Conservation (phyloP, 2,329 filamentous ascomycete species). For the Fusarium sp. region DNA sequence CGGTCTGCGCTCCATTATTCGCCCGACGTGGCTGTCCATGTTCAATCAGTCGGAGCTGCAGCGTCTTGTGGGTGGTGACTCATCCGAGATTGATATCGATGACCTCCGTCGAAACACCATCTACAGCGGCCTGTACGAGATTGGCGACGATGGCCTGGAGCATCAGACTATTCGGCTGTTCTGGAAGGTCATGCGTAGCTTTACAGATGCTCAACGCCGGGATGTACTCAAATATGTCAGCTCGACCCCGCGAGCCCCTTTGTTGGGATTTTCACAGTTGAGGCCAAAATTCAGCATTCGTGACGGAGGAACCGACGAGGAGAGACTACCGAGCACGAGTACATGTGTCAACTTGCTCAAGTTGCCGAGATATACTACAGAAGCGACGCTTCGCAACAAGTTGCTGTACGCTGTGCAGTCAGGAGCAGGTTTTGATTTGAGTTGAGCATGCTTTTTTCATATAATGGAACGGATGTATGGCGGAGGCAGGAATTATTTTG, state of each 20-base stretch:
- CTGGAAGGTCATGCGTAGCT: constrained; percentile 86
- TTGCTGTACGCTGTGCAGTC: constrained; percentile 90
- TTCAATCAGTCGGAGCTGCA: constrained; percentile 98
- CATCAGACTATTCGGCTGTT: constrained; percentile 89
- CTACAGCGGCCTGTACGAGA: constrained; percentile 88
- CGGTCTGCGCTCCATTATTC: constrained; percentile 88
- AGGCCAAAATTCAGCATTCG: constrained; percentile 90
- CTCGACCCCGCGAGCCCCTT: constrained; percentile 87
- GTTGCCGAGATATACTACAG: constrained; percentile 82
- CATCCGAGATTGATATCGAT: constrained; percentile 84
- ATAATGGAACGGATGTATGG: constrained; percentile 5
- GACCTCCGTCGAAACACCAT: constrained; percentile 86
- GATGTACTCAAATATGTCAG: constrained; percentile 97
- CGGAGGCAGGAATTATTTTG: constrained; percentile 22
- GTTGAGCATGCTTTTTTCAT: constrained; percentile 53
- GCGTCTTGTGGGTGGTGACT: constrained; percentile 90
- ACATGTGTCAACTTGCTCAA: constrained; percentile 97
- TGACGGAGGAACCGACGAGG: constrained; percentile 71
- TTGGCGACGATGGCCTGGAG: constrained; percentile 89
- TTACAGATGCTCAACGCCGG: constrained; percentile 81
- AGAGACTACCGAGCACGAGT: constrained; percentile 91
- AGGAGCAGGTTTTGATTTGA: constrained; percentile 92
- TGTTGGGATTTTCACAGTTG: constrained; percentile 89
- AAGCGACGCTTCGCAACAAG: constrained; percentile 78
- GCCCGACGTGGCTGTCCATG: constrained; percentile 95